These are phyloP conservation scores for Spizellomyces punctatus DNA, from an alignment of 192 early-diverging fungal genomes.

Conservation along the genomic window DNA sequence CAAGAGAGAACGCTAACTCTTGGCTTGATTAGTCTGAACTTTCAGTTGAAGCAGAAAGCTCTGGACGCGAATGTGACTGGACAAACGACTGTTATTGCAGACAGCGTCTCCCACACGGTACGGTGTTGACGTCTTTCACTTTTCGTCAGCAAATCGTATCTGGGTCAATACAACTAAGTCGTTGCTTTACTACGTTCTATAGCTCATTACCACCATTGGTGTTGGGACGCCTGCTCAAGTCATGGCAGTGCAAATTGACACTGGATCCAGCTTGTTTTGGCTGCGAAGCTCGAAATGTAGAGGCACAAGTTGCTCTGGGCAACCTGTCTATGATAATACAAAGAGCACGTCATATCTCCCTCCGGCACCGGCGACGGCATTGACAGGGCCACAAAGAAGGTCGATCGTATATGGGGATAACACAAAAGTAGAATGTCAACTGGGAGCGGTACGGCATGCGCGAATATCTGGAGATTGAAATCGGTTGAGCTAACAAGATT, in stretches of 20 bases:
- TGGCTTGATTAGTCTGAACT: no score
- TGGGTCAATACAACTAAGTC: neutral
- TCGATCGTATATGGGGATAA: neutral
- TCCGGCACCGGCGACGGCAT: no score
- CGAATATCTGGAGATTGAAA: no score
- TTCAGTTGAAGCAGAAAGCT: no score
- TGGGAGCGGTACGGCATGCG: neutral
- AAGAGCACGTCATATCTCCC: neutral
- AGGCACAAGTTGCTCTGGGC: neutral
- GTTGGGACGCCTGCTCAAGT: constrained; percentile 9
- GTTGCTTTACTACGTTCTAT: neutral
- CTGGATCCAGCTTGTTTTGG: constrained; percentile 3
- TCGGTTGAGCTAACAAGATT: neutral
- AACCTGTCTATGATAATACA: neutral
- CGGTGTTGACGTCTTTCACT: no score
- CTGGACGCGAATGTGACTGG: no score
- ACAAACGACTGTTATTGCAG: no score
- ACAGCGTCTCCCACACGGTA: no score
- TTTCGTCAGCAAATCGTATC: no score
- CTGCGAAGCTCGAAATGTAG: neutral
- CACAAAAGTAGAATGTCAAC: neutral
- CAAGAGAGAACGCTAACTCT: no score
- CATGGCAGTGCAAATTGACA: constrained; percentile 7
- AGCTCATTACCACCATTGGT: constrained; percentile 5
- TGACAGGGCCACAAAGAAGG: neutral